These are phyloP conservation scores for Lentinus tigrinus DNA, from an alignment of 768 basidiomycete genomes.

Conservation along the genomic window DNA sequence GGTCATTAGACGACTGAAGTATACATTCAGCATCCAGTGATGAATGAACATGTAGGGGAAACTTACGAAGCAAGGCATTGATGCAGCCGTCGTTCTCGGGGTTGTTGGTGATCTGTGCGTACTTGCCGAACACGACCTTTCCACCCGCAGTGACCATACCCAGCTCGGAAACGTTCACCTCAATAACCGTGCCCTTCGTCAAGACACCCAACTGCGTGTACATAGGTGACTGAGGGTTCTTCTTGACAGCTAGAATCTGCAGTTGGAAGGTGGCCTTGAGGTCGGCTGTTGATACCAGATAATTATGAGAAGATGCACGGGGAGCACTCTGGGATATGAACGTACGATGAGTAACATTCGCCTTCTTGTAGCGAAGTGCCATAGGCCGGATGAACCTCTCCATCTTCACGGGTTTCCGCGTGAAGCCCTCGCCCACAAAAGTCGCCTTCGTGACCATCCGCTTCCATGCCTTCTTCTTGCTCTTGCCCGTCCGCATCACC, in stretches of 20 bases:
- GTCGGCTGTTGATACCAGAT: constrained; percentile 58
- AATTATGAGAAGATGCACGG: not conserved
- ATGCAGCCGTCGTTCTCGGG: constrained; percentile 97
- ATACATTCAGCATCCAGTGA: not conserved
- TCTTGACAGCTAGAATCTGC: constrained; percentile 96
- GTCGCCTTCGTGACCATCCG: constrained; percentile 99
- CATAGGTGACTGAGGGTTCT: constrained; percentile 99
- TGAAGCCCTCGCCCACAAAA: constrained; percentile 97
- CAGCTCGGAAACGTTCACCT: constrained; percentile 98
- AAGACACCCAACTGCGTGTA: constrained; percentile 95
- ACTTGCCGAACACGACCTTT: constrained; percentile 91
- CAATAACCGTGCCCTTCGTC: constrained; percentile 97
- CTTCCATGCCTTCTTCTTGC: constrained; percentile 96
- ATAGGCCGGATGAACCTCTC: constrained; percentile 97
- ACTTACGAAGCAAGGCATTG: constrained; percentile 83
- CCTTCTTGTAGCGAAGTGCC: constrained; percentile 97
- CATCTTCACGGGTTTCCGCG: constrained; percentile 98
- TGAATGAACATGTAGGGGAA: constrained; percentile 31
- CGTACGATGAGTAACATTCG: constrained; percentile 97
- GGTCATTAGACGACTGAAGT: constrained; percentile 17
- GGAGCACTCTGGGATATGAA: constrained; percentile 9
- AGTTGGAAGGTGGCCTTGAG: constrained; percentile 98
- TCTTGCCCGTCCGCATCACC: constrained; percentile 97
- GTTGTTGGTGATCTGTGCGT: constrained; percentile 92
- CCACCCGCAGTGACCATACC: constrained; percentile 97